These are phyloP conservation scores for Logfia minima DNA, from an alignment of 129 eudicot genomes.

Conservation along the genomic window DNA sequence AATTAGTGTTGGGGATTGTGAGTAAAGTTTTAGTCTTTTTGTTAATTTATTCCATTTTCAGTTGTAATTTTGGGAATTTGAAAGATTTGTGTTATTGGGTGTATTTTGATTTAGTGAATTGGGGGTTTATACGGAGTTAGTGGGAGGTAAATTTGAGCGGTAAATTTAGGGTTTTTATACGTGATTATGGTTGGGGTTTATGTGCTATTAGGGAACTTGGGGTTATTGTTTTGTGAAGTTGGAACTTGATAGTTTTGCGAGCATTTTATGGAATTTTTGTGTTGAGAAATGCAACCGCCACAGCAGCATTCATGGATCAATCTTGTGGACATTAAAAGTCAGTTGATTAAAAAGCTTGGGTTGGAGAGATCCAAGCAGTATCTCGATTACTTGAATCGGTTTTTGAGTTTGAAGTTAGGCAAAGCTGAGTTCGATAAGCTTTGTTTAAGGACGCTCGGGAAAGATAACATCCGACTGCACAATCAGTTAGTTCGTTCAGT, in stretches of 20 bases:
- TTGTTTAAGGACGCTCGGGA: conserved; percentile 71
- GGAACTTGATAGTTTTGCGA: conserved; percentile 19
- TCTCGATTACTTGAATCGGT: conserved; percentile 55
- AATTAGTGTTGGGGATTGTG: conserved; percentile 36
- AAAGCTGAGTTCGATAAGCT: conserved; percentile 76
- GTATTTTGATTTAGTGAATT: conserved; percentile 22
- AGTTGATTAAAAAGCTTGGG: conserved; percentile 69
- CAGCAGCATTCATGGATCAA: conserved; percentile 73
- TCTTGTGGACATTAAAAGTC: conserved; percentile 69
- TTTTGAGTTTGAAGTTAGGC: conserved; percentile 64
- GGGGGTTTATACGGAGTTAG: conserved; percentile 42
- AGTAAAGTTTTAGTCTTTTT: conserved; percentile 20
- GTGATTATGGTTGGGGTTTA: conserved; percentile 30
- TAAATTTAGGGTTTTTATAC: conserved; percentile 24
- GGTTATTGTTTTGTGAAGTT: conserved; percentile 13
- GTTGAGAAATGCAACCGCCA: conserved; percentile 88
- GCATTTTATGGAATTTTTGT: conserved; percentile 47
- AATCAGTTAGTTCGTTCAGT: conserved; percentile 74
- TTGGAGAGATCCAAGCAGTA: conserved; percentile 77
- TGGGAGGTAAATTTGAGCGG: conserved; percentile 21
- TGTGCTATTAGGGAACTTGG: background rate
- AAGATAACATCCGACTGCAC: conserved; percentile 78
- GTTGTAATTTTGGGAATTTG: conserved; percentile 27
- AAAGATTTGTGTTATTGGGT: conserved; percentile 21
- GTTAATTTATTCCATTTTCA: conserved; percentile 34